These are phyloP conservation scores for Lichtheimia ramosa DNA, from an alignment of 371 early-diverging fungal genomes.

Conservation along the genomic window DNA sequence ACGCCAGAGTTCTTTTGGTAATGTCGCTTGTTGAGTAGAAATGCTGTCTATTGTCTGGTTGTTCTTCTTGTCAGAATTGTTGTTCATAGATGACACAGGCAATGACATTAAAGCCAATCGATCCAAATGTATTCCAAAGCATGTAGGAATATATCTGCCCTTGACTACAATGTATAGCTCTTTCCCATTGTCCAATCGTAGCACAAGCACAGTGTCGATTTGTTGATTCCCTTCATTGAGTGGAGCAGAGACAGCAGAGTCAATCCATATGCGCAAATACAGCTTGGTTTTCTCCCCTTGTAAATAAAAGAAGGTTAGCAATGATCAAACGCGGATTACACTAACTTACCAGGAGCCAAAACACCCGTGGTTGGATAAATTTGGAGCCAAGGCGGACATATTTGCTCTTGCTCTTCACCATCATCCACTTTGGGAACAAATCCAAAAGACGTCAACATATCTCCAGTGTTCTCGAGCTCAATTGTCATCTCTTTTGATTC, in stretches of 20 bases:
- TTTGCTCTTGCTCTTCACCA: conserved; percentile 6
- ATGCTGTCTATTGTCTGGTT: background rate
- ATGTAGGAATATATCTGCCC: conserved; percentile 71
- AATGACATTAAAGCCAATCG: conserved; percentile 56
- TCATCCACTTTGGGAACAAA: conserved; percentile 68
- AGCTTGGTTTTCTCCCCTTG: conserved; percentile 61
- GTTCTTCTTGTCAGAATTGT: background rate
- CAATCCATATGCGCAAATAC: conserved; percentile 67
- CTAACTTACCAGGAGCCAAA: conserved; percentile 64
- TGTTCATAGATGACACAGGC: conserved; percentile 35
- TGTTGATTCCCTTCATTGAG: conserved; percentile 67
- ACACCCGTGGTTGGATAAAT: conserved; percentile 63
- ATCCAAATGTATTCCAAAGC: conserved; percentile 73
- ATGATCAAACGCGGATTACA: background rate
- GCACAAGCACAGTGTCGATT: conserved; percentile 75
- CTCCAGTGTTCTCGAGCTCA: conserved; percentile 74
- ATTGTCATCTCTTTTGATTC: conserved; percentile 57
- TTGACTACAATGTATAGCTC: conserved; percentile 80
- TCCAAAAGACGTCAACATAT: conserved; percentile 65
- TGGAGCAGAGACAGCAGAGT: conserved; percentile 55
- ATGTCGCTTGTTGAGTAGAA: conserved; percentile 52
- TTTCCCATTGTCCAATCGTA: conserved; percentile 79
- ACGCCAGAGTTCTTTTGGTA: conserved; percentile 82
- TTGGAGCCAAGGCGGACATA: conserved; percentile 69
- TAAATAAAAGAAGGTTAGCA: background rate